These are phyloP conservation scores for Tylopilus subfusipes DNA, from an alignment of 768 basidiomycete species.

Conservation along the genomic window DNA sequence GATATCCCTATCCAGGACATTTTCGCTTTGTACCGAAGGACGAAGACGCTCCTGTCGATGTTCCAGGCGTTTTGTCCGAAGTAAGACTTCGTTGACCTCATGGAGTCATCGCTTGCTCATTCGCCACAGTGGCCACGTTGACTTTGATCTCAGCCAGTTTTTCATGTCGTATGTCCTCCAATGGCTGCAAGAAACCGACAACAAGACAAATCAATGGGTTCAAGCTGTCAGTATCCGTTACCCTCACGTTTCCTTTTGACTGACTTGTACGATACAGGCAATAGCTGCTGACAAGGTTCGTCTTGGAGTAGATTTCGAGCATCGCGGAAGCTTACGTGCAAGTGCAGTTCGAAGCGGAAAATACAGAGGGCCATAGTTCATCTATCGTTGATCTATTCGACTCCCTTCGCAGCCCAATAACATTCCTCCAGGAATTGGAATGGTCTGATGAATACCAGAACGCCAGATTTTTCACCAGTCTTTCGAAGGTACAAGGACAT, in stretches of 20 bases:
- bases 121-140: slow-evolving; percentile 45
- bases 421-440: slow-evolving; percentile 82
- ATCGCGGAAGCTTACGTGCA: slow-evolving; percentile 1
- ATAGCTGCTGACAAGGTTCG: slow-evolving; percentile 78
- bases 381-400: slow-evolving; percentile 97
- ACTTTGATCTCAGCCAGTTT: slow-evolving; percentile 69
- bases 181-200: slow-evolving; percentile 87
- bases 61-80: slow-evolving; percentile 72
- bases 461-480: slow-evolving; percentile 82
- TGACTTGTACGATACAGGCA: slow-evolving; percentile 45
- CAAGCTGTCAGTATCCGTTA: slow-evolving; percentile 61
- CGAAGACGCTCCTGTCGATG: slow-evolving; percentile 75
- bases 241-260: not conserved
- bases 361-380: slow-evolving; percentile 84
- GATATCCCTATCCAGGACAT: slow-evolving; percentile 89
- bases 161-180: slow-evolving; percentile 86
- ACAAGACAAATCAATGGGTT: slow-evolving; percentile 92
- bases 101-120: not conserved
- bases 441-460: slow-evolving; percentile 92
- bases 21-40: slow-evolving; percentile 79
- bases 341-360: slow-evolving; percentile 72
- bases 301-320: not conserved
- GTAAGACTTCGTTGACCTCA: slow-evolving; percentile 43
- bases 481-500: slow-evolving; percentile 68
- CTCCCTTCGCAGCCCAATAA: slow-evolving; percentile 85